Evolutionary conservation across 352 stramenopile species (phyloP), one percentile per base, ranked within the genome.

Genomic region (Plasmopara halstedii): DNA sequence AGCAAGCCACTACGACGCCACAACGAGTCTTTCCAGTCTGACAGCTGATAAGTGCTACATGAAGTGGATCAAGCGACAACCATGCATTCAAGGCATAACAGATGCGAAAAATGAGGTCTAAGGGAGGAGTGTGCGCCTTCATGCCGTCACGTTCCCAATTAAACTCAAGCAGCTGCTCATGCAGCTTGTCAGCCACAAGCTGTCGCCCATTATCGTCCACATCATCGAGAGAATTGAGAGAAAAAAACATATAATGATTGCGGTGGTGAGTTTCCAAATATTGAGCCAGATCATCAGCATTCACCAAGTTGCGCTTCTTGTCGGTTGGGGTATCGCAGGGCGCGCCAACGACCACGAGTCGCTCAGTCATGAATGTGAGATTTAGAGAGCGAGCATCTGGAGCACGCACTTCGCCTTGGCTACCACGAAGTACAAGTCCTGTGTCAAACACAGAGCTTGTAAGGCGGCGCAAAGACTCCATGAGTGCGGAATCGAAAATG

Each of bases 81-180:
- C 91, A 98, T n/a, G 89, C 84, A 59, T 94, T 78, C 26, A 98
- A 73, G 10, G 82, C 73, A 55, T 97, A 98, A 61, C 88, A 97
- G 31, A 96, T 88, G 32, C 89, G 73, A 51, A 97, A 90, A 20
- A 97, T 64, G 8, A 87, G 68, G 39, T 92, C 81, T 9, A 88
- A 62, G 2, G 81, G 73, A 9, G 81, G 81, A 31, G 81, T 88
- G 52, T 92, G 79, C 23, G 78, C 76, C 46, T 89, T 86, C 72
- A 93, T 87, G 4, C 71, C 74, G 45, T 88, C 73, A 3, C 76
- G 72, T 39, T 89, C 77, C 74, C 81, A 88, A 39, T 69, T 72
- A 50, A 91, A 93, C 43, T 94, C 83, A 43, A 93, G 62, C 50
- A 92, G 70, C 55, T 94, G 83, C 33, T 87, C 70, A n/a, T 78